phyloP scores from a whole-genome alignment of 1,284 basidiomycete species.

The Melampsora larici-populina region DNA sequence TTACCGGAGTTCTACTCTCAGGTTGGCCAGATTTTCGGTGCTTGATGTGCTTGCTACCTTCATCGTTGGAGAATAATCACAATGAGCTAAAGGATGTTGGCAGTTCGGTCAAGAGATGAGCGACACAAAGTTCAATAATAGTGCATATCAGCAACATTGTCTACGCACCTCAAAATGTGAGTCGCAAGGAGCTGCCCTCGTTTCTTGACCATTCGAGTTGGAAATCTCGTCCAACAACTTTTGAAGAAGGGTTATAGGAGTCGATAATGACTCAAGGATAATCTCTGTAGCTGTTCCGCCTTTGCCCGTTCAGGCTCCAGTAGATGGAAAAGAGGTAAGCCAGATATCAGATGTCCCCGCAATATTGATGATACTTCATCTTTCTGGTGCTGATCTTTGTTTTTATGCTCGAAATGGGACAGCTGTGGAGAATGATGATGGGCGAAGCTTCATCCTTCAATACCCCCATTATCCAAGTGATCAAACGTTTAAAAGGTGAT shows the following conservation, averaged over 20 bases:
- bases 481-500: constrained; percentile 46
- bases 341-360: neutral
- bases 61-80: neutral
- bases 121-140: constrained; percentile 48
- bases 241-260: neutral
- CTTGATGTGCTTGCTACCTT: neutral
- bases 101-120: constrained; percentile 51
- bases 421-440: constrained; percentile 55
- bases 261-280: no score
- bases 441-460: constrained; percentile 15
- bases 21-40: constrained; percentile 45
- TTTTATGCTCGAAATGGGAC: neutral
- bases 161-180: neutral
- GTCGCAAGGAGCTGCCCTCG: neutral
- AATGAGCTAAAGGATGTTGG: neutral
- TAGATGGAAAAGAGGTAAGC: constrained; percentile 51
- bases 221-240: neutral
- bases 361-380: neutral
- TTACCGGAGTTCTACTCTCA: constrained; percentile 52
- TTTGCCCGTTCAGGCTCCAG: constrained; percentile 46
- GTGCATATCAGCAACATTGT: constrained; percentile 43
- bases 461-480: constrained; percentile 20
- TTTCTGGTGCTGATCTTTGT: neutral
- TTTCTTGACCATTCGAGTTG: neutral
- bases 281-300: constrained; percentile 8